Evolutionary conservation across 768 basidiomycete genomes (phyloP).

Genomic region (Tricholoma sp.): DNA sequence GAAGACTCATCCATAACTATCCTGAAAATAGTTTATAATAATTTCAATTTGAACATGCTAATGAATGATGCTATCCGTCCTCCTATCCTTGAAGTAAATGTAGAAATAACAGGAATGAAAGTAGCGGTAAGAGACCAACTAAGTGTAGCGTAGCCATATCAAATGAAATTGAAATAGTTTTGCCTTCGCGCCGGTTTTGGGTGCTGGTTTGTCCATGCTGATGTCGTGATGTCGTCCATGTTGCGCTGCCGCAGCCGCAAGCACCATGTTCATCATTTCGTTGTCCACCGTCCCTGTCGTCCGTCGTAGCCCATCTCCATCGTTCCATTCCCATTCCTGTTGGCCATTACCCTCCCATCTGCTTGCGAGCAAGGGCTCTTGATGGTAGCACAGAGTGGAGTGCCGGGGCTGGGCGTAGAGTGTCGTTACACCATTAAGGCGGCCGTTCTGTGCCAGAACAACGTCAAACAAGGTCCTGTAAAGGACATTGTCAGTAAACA

Average conservation of each 20-base stretch:
- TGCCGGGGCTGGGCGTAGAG: not conserved
- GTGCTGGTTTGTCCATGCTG: not conserved
- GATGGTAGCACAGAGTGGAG: not conserved
- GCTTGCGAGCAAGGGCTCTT: not conserved
- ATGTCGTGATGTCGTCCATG: not conserved
- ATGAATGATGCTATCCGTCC: no score
- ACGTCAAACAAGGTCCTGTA: not conserved
- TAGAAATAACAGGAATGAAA: not conserved
- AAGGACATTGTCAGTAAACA: not conserved
- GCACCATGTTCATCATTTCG: not conserved
- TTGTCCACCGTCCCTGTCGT: no score
- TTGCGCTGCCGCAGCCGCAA: not conserved
- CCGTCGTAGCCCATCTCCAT: no score
- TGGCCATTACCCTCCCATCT: no score
- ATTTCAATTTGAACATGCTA: no score
- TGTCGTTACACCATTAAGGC: not conserved
- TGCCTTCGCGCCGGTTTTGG: not conserved
- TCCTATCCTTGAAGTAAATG: not conserved
- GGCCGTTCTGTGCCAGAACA: not conserved
- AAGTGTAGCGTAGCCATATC: not conserved
- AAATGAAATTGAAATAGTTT: not conserved
- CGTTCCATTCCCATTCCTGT: no score
- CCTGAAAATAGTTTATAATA: no score
- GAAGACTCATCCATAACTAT: no score
- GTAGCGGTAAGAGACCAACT: not conserved